Evolutionary conservation across 1,284 basidiomycete species (phyloP).

Genomic region (Boletellus sp.): DNA sequence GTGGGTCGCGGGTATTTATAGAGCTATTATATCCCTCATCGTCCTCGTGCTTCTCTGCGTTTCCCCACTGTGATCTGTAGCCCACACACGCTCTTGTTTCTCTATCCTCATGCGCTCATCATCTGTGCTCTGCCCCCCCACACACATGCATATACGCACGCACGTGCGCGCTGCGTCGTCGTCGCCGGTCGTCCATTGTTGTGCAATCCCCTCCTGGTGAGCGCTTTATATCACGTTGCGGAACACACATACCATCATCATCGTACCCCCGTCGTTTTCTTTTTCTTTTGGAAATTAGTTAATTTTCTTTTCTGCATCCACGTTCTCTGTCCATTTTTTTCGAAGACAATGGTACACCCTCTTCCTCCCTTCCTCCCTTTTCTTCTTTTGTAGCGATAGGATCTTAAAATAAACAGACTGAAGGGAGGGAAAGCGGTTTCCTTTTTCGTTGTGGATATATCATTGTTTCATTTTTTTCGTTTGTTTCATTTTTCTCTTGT

Average conservation of each 20-base stretch:
- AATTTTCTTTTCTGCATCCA: background rate
- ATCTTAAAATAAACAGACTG: slow-evolving; percentile 1
- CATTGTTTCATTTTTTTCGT: no score
- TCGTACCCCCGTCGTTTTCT: background rate
- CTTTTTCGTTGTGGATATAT: no score
- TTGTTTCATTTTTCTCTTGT: no score
- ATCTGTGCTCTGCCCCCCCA: background rate
- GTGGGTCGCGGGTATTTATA: slow-evolving; percentile 23
- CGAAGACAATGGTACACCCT: background rate
- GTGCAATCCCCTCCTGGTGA: background rate
- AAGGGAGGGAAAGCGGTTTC: background rate
- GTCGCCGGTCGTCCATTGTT: background rate
- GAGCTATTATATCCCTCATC: slow-evolving; percentile 21
- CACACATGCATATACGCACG: background rate
- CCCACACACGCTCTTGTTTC: background rate
- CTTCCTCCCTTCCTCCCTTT: background rate
- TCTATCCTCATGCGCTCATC: background rate
- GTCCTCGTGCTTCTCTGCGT: background rate
- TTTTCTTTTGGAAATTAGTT: background rate
- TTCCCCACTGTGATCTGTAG: background rate
- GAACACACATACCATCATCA: background rate
- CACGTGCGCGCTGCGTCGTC: background rate
- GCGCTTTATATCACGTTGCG: background rate
- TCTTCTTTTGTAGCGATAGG: slow-evolving; percentile 17
- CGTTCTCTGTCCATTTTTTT: background rate